These are phyloP conservation scores for Zygosaccharomyces sapae DNA, from an alignment of 1,139 yeast genomes.

Conservation along the genomic window DNA sequence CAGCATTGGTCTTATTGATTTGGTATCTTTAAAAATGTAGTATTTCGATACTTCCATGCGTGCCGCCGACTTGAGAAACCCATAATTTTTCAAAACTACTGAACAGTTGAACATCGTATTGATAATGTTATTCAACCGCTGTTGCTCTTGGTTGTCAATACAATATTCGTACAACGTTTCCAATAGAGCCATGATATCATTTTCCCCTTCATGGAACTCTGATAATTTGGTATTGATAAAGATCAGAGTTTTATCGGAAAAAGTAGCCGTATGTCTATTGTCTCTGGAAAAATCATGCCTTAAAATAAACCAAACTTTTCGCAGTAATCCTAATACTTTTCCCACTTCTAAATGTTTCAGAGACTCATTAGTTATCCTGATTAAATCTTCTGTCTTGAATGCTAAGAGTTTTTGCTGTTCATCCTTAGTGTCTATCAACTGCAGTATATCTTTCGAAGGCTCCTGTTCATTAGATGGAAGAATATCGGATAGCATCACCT, in stretches of 20 bases:
- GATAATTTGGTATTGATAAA: slow-evolving; percentile 18
- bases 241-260: slow-evolving; percentile 21
- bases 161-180: slow-evolving; percentile 19
- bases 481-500: slow-evolving; percentile 20
- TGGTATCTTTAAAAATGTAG: slow-evolving; percentile 9
- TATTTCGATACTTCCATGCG: slow-evolving; percentile 14
- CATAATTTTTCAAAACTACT: slow-evolving; percentile 17
- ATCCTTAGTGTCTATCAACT: background rate
- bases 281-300: slow-evolving; percentile 9
- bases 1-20: slow-evolving; percentile 15
- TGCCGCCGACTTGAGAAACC: slow-evolving; percentile 13
- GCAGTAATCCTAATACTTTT: background rate
- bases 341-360: slow-evolving; percentile 1
- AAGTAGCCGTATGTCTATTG: slow-evolving; percentile 8
- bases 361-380: slow-evolving; percentile 1
- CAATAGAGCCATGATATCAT: slow-evolving; percentile 8
- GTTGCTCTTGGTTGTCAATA: slow-evolving; percentile 22
- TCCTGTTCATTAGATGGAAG: background rate
- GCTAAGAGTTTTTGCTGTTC: background rate
- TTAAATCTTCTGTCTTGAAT: background rate
- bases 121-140: slow-evolving; percentile 34
- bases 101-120: slow-evolving; percentile 35
- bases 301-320: slow-evolving; percentile 10
- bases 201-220: background rate
- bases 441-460: background rate